phyloP scores from a whole-genome alignment of 805 yeast species.

The Tetrapisispora taiwanensis region DNA sequence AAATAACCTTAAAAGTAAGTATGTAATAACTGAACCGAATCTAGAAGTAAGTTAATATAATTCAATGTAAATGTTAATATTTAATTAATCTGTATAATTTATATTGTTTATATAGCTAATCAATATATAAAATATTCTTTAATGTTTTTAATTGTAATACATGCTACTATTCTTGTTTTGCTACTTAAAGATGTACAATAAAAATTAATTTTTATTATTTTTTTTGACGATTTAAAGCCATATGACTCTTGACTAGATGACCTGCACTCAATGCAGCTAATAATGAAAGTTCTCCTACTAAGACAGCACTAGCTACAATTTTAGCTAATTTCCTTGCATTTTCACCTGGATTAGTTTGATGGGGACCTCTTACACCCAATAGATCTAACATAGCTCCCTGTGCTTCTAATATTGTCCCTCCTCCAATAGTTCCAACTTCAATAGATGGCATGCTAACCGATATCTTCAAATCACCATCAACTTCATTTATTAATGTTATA shows the following conservation, averaged over 20 bases:
- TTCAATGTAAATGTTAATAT: no score
- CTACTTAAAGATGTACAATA: no score
- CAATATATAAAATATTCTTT: no score
- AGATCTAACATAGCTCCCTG: constrained; percentile 94
- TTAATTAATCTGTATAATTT: no score
- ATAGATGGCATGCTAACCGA: constrained; percentile 98
- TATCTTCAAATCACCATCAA: constrained; percentile 70
- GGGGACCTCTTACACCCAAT: constrained; percentile 92
- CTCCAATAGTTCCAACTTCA: constrained; percentile 98
- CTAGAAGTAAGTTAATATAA: no score
- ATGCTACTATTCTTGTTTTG: no score
- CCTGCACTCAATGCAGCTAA: constrained; percentile 98
- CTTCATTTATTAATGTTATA: constrained; percentile 86
- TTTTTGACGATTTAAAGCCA: constrained; percentile 74
- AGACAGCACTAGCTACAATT: constrained; percentile 85
- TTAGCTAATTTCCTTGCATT: constrained; percentile 90
- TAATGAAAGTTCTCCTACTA: constrained; percentile 91
- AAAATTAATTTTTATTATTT: no score
- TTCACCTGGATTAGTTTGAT: constrained; percentile 84
- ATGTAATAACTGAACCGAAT: no score
- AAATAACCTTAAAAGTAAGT: no score
- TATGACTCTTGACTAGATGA: constrained; percentile 93
- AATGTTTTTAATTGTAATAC: no score
- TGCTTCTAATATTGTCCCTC: constrained; percentile 95
- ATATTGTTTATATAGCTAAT: no score